phyloP scores from a whole-genome alignment of 2,329 filamentous ascomycete genomes.

The Aspergillus japonicus region DNA sequence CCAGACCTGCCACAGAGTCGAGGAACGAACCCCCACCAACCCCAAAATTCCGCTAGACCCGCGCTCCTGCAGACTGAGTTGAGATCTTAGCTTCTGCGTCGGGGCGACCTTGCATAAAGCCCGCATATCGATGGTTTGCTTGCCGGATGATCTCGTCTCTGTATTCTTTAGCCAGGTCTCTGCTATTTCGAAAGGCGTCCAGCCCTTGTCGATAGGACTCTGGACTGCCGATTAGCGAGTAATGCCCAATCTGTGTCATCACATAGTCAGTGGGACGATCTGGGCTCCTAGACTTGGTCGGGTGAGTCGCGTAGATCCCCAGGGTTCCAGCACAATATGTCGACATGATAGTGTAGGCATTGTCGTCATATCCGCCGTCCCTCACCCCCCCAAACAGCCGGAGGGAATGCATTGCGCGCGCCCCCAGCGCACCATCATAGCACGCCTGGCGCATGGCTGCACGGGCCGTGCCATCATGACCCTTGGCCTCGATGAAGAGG shows the following conservation, averaged over 20 bases:
- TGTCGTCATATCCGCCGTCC: neutral
- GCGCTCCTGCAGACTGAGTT: too few species aligned
- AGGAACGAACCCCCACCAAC: too few species aligned
- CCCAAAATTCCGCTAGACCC: too few species aligned
- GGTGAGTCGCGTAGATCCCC: neutral
- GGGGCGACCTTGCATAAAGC: too few species aligned
- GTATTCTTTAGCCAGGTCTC: constrained; percentile 4
- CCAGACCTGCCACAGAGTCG: too few species aligned
- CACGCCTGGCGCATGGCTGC: neutral
- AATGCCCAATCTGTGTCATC: constrained; percentile 4
- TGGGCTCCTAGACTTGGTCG: neutral
- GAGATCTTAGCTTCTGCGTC: too few species aligned
- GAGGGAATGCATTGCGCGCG: constrained; percentile 1
- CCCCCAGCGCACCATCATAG: constrained; percentile 2
- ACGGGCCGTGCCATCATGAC: neutral
- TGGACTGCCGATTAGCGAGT: neutral
- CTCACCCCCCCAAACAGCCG: neutral
- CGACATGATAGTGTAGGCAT: constrained; percentile 3
- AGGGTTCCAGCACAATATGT: neutral
- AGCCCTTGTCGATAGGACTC: constrained; percentile 1
- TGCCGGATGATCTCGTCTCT: neutral
- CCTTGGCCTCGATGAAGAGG: neutral
- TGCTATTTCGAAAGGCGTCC: constrained; percentile 2
- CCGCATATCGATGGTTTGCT: too few species aligned
- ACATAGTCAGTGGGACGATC: constrained; percentile 4